phyloP scores from a whole-genome alignment of 2,329 filamentous ascomycete genomes.

The Pseudopyricularia cyperi region DNA sequence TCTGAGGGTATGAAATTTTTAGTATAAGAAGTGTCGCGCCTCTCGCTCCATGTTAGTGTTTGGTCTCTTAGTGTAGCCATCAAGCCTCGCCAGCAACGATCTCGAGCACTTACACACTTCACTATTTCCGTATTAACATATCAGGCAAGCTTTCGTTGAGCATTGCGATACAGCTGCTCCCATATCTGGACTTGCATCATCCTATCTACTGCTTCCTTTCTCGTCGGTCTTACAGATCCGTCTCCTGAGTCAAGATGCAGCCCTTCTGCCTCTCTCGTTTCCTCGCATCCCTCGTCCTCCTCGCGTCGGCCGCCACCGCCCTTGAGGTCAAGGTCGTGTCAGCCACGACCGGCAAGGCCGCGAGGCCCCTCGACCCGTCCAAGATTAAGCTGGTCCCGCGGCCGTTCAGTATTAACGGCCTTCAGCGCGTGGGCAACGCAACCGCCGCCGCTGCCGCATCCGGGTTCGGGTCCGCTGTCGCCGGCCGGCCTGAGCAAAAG shows the following conservation, averaged over 20 bases:
- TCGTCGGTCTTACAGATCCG: background rate
- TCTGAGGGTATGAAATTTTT: no score
- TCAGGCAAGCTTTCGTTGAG: no score
- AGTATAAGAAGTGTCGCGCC: no score
- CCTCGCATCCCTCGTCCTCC: background rate
- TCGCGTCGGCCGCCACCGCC: background rate
- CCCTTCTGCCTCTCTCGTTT: background rate
- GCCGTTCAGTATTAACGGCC: background rate
- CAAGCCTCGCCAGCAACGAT: no score
- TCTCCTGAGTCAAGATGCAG: background rate
- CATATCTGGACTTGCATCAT: background rate
- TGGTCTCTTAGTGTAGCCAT: no score
- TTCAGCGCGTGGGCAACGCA: background rate
- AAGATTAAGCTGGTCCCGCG: background rate
- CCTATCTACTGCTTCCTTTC: background rate
- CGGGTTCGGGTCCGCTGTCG: no score
- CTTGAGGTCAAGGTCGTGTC: background rate
- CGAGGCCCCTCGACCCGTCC: background rate
- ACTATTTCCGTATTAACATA: no score
- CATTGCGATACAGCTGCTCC: no score
- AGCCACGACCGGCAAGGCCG: background rate
- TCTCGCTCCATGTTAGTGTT: no score
- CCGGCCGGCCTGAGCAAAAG: no score
- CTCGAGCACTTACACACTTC: no score
- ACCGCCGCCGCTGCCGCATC: no score